Evolutionary conservation across 345 rosid species (phyloP).

Genomic region (Eucalyptus lansdowneana): DNA sequence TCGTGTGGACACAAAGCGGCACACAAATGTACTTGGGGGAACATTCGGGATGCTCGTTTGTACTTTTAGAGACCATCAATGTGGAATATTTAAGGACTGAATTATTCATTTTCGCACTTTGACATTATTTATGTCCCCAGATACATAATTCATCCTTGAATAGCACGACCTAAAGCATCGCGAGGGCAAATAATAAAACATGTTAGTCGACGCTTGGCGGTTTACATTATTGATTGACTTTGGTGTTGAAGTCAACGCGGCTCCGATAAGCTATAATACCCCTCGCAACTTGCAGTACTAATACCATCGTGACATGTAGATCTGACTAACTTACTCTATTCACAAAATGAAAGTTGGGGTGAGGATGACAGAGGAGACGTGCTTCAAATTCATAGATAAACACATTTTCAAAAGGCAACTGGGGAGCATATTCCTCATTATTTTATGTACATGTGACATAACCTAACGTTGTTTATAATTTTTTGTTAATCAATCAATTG

Average conservation of each 20-base stretch:
- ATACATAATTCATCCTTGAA: background rate
- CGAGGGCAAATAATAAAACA: background rate
- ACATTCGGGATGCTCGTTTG: background rate
- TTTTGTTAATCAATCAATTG: background rate
- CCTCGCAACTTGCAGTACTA: background rate
- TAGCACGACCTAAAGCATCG: background rate
- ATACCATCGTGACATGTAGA: background rate
- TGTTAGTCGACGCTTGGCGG: background rate
- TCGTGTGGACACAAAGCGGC: background rate
- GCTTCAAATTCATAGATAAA: background rate
- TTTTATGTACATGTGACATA: background rate
- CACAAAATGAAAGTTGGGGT: background rate
- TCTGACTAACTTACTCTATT: background rate
- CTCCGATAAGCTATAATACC: background rate
- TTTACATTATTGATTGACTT: background rate
- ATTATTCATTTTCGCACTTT: background rate
- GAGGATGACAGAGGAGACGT: background rate
- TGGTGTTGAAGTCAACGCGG: background rate
- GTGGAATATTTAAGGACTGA: background rate
- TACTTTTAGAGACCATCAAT: background rate
- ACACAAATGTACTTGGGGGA: background rate
- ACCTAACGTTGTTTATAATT: background rate
- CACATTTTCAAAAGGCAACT: background rate
- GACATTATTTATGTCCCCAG: background rate
- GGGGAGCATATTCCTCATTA: background rate